Conservation (phyloP, 495 filamentous ascomycete genomes). For the Sabuloglossum arenarium region DNA sequence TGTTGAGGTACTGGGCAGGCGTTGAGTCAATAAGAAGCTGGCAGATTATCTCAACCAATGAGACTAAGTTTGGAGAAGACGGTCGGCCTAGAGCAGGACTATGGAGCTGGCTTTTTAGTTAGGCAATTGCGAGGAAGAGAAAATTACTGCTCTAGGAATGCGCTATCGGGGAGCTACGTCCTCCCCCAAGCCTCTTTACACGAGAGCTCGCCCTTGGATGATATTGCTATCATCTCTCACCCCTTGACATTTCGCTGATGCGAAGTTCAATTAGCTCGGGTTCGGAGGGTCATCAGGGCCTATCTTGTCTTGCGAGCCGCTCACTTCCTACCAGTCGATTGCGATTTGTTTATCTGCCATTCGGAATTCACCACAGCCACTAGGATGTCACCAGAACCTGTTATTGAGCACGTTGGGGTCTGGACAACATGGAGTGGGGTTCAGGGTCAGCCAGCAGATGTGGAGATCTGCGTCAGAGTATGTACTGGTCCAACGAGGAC, state of each 20-base stretch:
- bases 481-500: neutral
- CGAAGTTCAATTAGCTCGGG: neutral
- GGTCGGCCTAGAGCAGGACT: too few relatives aligned
- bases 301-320: neutral
- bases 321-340: neutral
- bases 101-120: neutral
- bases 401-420: neutral
- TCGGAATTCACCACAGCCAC: neutral
- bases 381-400: neutral
- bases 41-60: too few relatives aligned
- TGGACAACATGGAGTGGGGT: neutral
- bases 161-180: neutral
- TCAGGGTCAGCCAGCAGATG: neutral
- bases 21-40: too few relatives aligned
- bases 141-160: neutral
- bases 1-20: too few relatives aligned
- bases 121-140: neutral
- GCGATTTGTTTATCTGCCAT: neutral
- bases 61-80: too few relatives aligned
- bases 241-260: neutral
- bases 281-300: neutral
- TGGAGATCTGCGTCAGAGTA: neutral
- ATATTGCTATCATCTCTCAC: neutral
- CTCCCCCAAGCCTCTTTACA: neutral
- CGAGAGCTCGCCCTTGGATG: neutral